These are phyloP conservation scores for Pyrus pyrifolia DNA, from an alignment of 306 rosid species.

Conservation along the genomic window DNA sequence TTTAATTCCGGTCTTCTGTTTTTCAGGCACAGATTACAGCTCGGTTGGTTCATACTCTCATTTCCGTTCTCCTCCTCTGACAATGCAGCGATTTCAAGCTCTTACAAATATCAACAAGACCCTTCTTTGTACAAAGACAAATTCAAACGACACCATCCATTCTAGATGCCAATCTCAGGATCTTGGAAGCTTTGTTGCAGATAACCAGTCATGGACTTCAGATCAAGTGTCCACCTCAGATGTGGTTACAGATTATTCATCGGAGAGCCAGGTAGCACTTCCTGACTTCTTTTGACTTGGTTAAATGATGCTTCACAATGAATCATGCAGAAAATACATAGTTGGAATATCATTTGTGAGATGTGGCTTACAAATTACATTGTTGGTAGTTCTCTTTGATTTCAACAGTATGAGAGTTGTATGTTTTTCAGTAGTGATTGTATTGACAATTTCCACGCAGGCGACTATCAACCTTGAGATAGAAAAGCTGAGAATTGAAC, in stretches of 20 bases:
- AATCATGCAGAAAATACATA: neutral
- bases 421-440: neutral
- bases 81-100: slow-evolving; percentile 76
- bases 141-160: slow-evolving; percentile 31
- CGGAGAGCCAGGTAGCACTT: slow-evolving; percentile 55
- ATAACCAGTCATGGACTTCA: slow-evolving; percentile 37
- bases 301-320: slow-evolving; percentile 7
- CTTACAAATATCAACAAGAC: slow-evolving; percentile 60
- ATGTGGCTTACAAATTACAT: too few species aligned
- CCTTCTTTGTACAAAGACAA: slow-evolving; percentile 29
- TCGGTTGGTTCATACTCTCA: slow-evolving; percentile 45
- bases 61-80: slow-evolving; percentile 48
- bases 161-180: slow-evolving; percentile 53
- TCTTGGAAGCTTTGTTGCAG: slow-evolving; percentile 39
- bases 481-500: slow-evolving; percentile 80
- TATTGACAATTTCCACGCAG: slow-evolving; percentile 33
- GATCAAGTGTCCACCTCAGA: slow-evolving; percentile 45
- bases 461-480: slow-evolving; percentile 59
- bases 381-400: too few species aligned
- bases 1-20: neutral
- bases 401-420: neutral
- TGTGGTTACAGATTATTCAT: slow-evolving; percentile 25
- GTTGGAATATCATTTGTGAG: neutral
- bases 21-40: slow-evolving; percentile 39
- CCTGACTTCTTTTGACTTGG: slow-evolving; percentile 11